A percentile compares a stretch with the other conserved stretches of the same genome.
These are phyloP conservation scores for Carex kokanica DNA, from an alignment of 176 grass and related monocot species.

Conservation along the genomic window DNA sequence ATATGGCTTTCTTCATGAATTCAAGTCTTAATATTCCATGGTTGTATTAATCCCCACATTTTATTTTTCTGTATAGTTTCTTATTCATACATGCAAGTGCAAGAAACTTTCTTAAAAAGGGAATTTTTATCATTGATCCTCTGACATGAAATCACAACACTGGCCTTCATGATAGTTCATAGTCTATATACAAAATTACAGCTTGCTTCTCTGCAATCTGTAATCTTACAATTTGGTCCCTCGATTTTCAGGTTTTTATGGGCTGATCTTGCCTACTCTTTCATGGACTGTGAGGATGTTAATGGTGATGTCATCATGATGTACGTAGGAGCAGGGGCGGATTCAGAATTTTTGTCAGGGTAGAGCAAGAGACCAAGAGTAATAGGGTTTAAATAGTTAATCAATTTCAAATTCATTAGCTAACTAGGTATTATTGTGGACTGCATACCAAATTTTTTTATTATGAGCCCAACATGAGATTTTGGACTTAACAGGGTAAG, in stretches of 20 bases:
- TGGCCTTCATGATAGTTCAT: no score
- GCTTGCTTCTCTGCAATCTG: background rate
- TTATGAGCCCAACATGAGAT: no score
- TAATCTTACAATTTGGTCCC: background rate
- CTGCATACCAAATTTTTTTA: no score
- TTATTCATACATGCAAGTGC: no score
- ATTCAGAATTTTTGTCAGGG: no score
- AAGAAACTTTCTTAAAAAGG: background rate
- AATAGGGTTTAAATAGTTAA: no score
- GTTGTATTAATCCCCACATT: background rate
- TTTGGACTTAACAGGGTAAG: no score
- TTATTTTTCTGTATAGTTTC: background rate
- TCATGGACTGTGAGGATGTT: slow-evolving; percentile 11
- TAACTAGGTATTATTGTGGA: no score
- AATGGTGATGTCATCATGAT: slow-evolving; percentile 5
- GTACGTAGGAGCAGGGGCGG: background rate
- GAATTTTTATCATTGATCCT: background rate
- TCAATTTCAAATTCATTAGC: no score
- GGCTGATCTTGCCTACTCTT: background rate
- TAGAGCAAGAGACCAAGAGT: no score
- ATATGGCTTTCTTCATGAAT: background rate
- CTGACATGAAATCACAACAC: no score
- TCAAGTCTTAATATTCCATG: background rate
- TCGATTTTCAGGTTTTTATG: background rate
- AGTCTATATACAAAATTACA: no score